Percentiles rank a stretch among this genome's conserved stretches.
These are phyloP conservation scores for Syzygium syzygioides DNA, from an alignment of 441 rosid genomes.

Conservation along the genomic window DNA sequence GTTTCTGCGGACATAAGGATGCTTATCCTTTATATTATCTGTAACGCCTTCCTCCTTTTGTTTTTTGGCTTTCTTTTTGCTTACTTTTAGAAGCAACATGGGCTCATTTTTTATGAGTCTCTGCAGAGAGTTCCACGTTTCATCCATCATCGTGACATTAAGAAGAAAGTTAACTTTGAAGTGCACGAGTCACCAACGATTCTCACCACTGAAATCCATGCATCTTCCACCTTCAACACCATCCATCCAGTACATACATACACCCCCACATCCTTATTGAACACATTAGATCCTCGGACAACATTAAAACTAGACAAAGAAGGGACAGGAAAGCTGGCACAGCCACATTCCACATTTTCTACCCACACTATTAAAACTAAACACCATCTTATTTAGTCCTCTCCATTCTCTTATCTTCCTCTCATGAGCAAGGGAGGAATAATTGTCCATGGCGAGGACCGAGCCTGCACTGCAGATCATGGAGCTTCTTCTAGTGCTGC, in stretches of 20 bases:
- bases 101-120: background rate
- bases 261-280: conserved; percentile 4
- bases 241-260: conserved; percentile 2
- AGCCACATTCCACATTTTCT: background rate
- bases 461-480: background rate
- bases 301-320: background rate
- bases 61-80: background rate
- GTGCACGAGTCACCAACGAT: conserved; percentile 19
- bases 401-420: background rate
- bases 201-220: conserved; percentile 14
- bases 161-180: background rate
- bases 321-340: background rate
- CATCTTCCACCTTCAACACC: conserved; percentile 11
- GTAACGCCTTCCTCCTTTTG: background rate
- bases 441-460: background rate
- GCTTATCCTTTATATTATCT: background rate
- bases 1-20: background rate
- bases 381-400: background rate
- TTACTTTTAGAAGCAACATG: background rate
- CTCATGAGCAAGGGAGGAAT: background rate
- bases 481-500: conserved; percentile 39
- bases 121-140: background rate
- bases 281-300: background rate
- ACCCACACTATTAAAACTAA: background rate
- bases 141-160: background rate